phyloP scores from a whole-genome alignment of 2,329 filamentous ascomycete genomes.

The Raffaelea deltoideospora region DNA sequence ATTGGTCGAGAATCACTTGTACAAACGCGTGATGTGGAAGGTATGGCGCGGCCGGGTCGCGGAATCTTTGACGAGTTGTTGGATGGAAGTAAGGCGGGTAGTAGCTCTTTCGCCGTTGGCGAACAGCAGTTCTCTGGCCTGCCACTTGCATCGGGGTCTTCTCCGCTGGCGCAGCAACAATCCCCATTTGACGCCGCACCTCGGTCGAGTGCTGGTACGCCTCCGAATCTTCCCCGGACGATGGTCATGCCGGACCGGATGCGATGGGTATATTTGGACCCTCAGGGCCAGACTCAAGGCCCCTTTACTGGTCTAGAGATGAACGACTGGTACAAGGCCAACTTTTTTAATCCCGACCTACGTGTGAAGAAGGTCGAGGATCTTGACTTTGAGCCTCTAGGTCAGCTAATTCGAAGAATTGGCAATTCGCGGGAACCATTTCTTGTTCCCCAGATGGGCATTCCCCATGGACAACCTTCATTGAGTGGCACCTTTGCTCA shows the following conservation, averaged over 20 bases:
- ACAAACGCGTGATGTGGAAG: constrained; percentile 41
- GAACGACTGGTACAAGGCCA: constrained; percentile 99
- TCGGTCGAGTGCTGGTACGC: constrained; percentile 33
- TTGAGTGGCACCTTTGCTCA: constrained; percentile 31
- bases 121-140: constrained; percentile 15
- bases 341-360: constrained; percentile 90
- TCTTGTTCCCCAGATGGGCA: constrained; percentile 90
- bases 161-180: constrained; percentile 2
- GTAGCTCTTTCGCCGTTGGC: constrained; percentile 2
- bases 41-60: constrained; percentile 30
- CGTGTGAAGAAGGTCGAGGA: constrained; percentile 94
- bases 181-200: constrained; percentile 18
- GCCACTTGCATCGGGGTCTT: constrained; percentile 5
- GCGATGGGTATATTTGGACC: constrained; percentile 96
- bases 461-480: constrained; percentile 67
- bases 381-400: constrained; percentile 82
- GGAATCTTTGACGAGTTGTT: constrained; percentile 10
- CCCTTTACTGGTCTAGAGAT: constrained; percentile 95
- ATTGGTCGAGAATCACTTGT: constrained; percentile 45
- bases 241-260: constrained; percentile 99
- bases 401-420: constrained; percentile 86
- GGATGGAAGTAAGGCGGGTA: constrained; percentile 2
- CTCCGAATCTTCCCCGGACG: constrained; percentile 47
- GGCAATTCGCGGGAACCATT: constrained; percentile 97
- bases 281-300: constrained; percentile 80